Evolutionary conservation across 257 asterid genomes (phyloP).

Genomic region (Salvia rosmarinus): DNA sequence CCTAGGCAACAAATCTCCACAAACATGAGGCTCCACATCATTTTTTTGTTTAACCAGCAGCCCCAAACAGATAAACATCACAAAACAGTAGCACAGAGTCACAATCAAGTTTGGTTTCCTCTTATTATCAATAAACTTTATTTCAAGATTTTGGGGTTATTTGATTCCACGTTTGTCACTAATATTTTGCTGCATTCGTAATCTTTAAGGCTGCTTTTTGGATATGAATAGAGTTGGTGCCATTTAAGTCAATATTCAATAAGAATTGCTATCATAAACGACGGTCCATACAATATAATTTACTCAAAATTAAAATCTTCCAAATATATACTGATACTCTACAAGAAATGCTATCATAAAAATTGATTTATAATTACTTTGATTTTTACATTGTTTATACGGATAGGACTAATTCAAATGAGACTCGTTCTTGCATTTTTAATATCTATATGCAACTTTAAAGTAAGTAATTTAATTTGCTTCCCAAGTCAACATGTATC

Average conservation of each 20-base stretch:
- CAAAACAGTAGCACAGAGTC: slow-evolving; percentile 21
- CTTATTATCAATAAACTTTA: slow-evolving; percentile 21
- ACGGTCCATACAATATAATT: not conserved
- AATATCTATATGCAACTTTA: not conserved
- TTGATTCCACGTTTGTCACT: slow-evolving; percentile 43
- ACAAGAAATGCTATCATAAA: not conserved
- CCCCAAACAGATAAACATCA: slow-evolving; percentile 28
- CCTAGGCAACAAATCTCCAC: slow-evolving; percentile 21
- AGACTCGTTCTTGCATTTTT: not conserved
- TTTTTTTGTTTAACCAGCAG: slow-evolving; percentile 25
- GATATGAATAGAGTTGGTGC: slow-evolving; percentile 20
- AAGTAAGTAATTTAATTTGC: too few species aligned
- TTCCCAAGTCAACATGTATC: slow-evolving; percentile 12
- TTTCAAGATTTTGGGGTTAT: slow-evolving; percentile 25
- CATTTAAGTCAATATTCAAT: slow-evolving; percentile 21
- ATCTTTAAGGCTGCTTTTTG: slow-evolving; percentile 25
- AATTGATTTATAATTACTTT: not conserved
- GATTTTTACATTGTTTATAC: not conserved
- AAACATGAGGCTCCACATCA: slow-evolving; percentile 21
- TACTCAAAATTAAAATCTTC: not conserved
- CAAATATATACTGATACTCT: not conserved
- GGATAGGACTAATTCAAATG: not conserved
- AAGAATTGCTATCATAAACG: not conserved
- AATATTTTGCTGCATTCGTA: slow-evolving; percentile 20
- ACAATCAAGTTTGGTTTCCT: slow-evolving; percentile 42